phyloP scores from a whole-genome alignment of 257 asterid species.

The Ilex asprella region DNA sequence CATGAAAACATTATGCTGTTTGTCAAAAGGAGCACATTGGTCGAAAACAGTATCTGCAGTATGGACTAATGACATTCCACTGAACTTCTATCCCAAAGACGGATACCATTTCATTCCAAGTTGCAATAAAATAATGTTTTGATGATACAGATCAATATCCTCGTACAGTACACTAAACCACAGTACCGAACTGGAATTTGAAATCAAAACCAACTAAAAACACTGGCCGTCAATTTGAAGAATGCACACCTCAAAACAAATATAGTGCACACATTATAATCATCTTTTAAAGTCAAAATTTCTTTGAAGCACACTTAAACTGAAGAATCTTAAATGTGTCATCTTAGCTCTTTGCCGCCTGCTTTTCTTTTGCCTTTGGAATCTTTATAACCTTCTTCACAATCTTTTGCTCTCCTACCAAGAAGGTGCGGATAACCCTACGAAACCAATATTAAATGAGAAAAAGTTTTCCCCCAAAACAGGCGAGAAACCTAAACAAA shows the following conservation, averaged over 20 bases:
- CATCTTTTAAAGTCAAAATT: background rate
- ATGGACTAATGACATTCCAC: too few relatives aligned
- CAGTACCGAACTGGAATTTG: background rate
- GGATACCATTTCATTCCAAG: too few relatives aligned
- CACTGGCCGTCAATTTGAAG: background rate
- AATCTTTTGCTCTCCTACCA: background rate
- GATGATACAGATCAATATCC: background rate
- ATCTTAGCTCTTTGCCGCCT: background rate
- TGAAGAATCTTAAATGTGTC: too few relatives aligned
- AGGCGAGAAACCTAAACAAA: too few relatives aligned
- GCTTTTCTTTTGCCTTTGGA: background rate
- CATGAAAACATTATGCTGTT: too few relatives aligned
- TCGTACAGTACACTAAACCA: background rate
- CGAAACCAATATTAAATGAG: background rate
- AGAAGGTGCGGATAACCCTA: background rate
- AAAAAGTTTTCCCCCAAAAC: too few relatives aligned
- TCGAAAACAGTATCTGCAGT: too few relatives aligned
- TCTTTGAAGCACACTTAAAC: background rate
- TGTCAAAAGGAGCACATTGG: too few relatives aligned
- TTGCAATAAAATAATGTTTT: too few relatives aligned
- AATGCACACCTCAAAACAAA: too few relatives aligned
- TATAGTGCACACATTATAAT: background rate
- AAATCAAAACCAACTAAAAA: background rate
- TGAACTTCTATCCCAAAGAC: too few relatives aligned
- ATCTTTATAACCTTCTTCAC: background rate